Base-by-base conservation (phyloP, 495 filamentous ascomycete genomes). In the Daldinia concentrica region DNA sequence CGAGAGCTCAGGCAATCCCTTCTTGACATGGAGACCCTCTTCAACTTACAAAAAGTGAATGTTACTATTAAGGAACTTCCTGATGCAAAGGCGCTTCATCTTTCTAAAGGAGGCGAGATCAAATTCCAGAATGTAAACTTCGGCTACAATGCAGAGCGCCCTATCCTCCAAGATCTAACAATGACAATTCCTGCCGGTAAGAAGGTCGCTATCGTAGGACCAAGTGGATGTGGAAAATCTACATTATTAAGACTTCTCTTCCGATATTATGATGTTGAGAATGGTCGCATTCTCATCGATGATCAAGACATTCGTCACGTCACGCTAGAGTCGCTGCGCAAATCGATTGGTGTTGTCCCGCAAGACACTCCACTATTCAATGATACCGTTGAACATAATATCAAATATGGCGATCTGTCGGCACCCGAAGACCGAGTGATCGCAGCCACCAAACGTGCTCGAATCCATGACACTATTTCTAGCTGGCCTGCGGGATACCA, bases 11-110 rank as follows among this genome's bases (percentile, higher is more conserved):
- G 95, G 43, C 96, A 99, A 81, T 97, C 93, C 12, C 82, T 98
- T 55, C 81, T 98, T 58, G 95, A 99, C 77, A 98, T 99, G 96
- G 95, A 98, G 80, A 98, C 96, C 0, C 86, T 98, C 12, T 99
- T 99, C 84, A 97, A 97, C 77, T 84, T 99, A n/a, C 96, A 99
- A 78, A 98, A 97, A 77, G 96, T 98, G 75, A 97, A 98, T 70
- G 89, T 98, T 39, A 88, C 89, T 19, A 90, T 98, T 76, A 89
- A 89, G 73, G 94, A 98, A 59, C 80, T 84, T 34, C 84, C 88
- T 22, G 82, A 93, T 68, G 92, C 96, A 2, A 89, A 90, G 64
- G 81, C 91, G 0, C 83, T 99, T 8, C 77, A 84, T 9, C 82
- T 98, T 19, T 85, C 84, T 27, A 88, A 86, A 71, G 93, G 93